phyloP scores from a whole-genome alignment of 805 yeast genomes.

The Candida dajiaensis region DNA sequence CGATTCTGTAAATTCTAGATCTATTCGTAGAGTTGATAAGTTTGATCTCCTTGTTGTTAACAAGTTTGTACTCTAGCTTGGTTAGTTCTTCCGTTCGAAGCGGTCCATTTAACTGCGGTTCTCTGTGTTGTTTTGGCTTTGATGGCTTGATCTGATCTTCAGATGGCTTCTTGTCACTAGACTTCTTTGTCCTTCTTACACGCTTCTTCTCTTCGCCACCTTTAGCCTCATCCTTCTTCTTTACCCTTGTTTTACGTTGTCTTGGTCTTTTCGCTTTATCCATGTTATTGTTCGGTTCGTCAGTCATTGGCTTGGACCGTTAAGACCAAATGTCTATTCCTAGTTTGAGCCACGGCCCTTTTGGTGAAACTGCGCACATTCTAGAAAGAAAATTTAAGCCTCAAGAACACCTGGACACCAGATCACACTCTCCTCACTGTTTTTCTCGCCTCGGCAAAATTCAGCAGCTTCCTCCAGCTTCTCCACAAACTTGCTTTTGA shows the following conservation, averaged over 20 bases:
- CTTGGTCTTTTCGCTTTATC: not conserved
- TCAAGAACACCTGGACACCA: not conserved
- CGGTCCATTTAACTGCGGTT: conserved; percentile 1
- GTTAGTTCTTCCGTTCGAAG: conserved; percentile 10
- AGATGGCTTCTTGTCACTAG: not conserved
- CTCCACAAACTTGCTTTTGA: not conserved
- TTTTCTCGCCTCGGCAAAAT: not conserved
- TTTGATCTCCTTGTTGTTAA: conserved; percentile 8
- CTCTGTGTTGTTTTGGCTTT: conserved; percentile 2
- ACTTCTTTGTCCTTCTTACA: not conserved
- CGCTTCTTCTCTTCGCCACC: not conserved
- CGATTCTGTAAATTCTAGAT: conserved; percentile 14
- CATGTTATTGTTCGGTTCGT: not conserved
- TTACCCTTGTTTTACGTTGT: not conserved
- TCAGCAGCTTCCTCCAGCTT: not conserved
- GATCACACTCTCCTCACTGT: not conserved
- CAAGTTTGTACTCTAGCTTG: conserved; percentile 7
- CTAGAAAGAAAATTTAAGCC: not conserved
- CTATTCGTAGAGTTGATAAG: conserved; percentile 16
- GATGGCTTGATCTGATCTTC: not conserved
- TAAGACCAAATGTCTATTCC: not conserved
- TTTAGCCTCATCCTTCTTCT: not conserved
- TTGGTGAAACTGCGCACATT: not conserved
- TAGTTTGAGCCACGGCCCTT: not conserved
- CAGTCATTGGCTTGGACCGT: not conserved